A percentile compares a stretch with the other conserved stretches of the same genome.
phyloP scores from a whole-genome alignment of 176 grass and related monocot genomes.

The barley (Hordeum vulgare) region MorexV3_pseudomolecules_assembly NC_058518.1:64396813-64397312 shows the following conservation, averaged over 20 bases:
- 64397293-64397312: slow-evolving; percentile 15
- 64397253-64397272: slow-evolving; percentile 10
- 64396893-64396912: slow-evolving; percentile 70
- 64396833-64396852: slow-evolving; percentile 54
- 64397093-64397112: not conserved
- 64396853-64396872: slow-evolving; percentile 51
- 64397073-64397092: slow-evolving; percentile 46
- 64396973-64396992: slow-evolving; percentile 75
- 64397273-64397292: slow-evolving; percentile 16
- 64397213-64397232: slow-evolving; percentile 92
- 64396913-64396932: slow-evolving; percentile 56
- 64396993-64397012: slow-evolving; percentile 63
- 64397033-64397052: slow-evolving; percentile 47
- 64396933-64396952: slow-evolving; percentile 68
- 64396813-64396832: slow-evolving; percentile 51
- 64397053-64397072: slow-evolving; percentile 46
- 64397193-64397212: slow-evolving; percentile 60
- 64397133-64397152: slow-evolving; percentile 51
- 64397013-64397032: slow-evolving; percentile 34
- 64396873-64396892: slow-evolving; percentile 48
- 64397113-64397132: slow-evolving; percentile 41
- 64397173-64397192: slow-evolving; percentile 32
- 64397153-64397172: slow-evolving; percentile 49
- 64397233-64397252: slow-evolving; percentile 67
- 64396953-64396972: slow-evolving; percentile 77